These are phyloP conservation scores for Pterulicium gracile DNA, from an alignment of 1,284 basidiomycete genomes.

Conservation along the genomic window DNA sequence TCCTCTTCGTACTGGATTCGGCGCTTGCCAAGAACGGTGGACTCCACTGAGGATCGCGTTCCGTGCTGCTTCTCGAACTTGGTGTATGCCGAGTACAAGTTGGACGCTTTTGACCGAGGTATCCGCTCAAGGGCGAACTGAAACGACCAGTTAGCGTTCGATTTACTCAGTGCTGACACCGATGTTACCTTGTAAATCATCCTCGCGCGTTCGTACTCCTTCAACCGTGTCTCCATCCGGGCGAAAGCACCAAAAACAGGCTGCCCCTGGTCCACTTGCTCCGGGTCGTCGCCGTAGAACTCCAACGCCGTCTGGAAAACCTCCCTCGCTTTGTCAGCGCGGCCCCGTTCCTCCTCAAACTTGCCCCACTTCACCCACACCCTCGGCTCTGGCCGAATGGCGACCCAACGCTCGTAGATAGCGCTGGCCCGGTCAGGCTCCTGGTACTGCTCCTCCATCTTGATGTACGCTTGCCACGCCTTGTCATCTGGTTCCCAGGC, in stretches of 20 bases:
- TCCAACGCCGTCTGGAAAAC: constrained; percentile 96
- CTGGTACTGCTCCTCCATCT: constrained; percentile 89
- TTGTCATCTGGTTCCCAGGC: constrained; percentile 99
- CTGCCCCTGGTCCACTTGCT: constrained; percentile 95
- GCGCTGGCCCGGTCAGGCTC: constrained; percentile 88
- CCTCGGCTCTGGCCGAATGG: constrained; percentile 85
- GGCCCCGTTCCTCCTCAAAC: constrained; percentile 88
- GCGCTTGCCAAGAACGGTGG: constrained; percentile 92
- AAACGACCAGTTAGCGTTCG: too few species aligned
- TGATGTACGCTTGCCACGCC: constrained; percentile 98
- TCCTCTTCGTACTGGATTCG: constrained; percentile 98
- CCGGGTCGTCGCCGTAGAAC: constrained; percentile 96
- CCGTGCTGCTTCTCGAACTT: constrained; percentile 99
- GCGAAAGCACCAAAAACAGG: constrained; percentile 94
- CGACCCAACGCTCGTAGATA: constrained; percentile 94
- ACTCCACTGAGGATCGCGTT: constrained; percentile 78
- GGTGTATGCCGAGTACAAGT: constrained; percentile 84
- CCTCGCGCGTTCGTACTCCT: constrained; percentile 93
- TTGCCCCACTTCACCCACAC: constrained; percentile 98
- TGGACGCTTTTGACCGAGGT: constrained; percentile 81
- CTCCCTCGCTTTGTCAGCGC: constrained; percentile 84
- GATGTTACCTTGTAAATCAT: constrained; percentile 85
- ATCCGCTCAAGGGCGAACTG: constrained; percentile 90
- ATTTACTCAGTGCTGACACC: too few species aligned
- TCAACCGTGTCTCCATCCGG: constrained; percentile 93